A percentile compares a stretch with the other conserved stretches of the same genome.
Evolutionary conservation across 352 stramenopile genomes (phyloP).

Genomic region (Phytophthora boehmeriae): DNA sequence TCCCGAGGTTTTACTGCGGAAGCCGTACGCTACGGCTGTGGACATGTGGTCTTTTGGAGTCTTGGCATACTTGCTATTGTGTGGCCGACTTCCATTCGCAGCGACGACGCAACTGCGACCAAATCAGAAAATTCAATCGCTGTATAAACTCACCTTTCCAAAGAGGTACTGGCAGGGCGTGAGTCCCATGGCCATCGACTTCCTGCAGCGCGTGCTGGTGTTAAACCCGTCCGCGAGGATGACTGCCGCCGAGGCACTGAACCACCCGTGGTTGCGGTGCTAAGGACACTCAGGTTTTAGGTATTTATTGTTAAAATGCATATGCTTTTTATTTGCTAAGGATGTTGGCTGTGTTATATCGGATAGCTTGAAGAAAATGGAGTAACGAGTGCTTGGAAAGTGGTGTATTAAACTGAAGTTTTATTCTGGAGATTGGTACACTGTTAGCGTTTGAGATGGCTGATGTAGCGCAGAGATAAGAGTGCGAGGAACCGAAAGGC

Average conservation of each 20-base stretch:
- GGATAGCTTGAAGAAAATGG: too few species aligned
- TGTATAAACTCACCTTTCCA: conserved; percentile 77
- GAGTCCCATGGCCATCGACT: conserved; percentile 60
- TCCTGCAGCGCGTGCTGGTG: conserved; percentile 64
- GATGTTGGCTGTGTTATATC: background rate
- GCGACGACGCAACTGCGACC: conserved; percentile 62
- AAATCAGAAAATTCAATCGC: conserved; percentile 61
- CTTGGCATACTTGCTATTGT: conserved; percentile 97
- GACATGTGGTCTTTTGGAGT: conserved; percentile 98
- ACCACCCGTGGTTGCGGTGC: conserved; percentile 54
- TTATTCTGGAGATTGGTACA: background rate
- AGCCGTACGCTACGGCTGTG: conserved; percentile 94
- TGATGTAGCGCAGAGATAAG: conserved; percentile 51
- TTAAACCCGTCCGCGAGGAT: conserved; percentile 58
- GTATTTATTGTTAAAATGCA: conserved; percentile 34
- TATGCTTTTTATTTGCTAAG: background rate
- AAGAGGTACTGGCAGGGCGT: conserved; percentile 78
- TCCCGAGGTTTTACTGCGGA: conserved; percentile 96
- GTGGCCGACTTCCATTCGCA: conserved; percentile 89
- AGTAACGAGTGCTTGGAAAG: background rate
- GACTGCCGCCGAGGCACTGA: conserved; percentile 57
- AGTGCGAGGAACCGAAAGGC: conserved; percentile 41
- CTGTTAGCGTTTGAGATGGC: conserved; percentile 46
- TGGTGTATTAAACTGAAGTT: background rate
- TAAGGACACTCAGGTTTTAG: conserved; percentile 22